Evolutionary conservation across 2,329 filamentous ascomycete species (phyloP).

Genomic region (Pseudogymnoascus sp.): DNA sequence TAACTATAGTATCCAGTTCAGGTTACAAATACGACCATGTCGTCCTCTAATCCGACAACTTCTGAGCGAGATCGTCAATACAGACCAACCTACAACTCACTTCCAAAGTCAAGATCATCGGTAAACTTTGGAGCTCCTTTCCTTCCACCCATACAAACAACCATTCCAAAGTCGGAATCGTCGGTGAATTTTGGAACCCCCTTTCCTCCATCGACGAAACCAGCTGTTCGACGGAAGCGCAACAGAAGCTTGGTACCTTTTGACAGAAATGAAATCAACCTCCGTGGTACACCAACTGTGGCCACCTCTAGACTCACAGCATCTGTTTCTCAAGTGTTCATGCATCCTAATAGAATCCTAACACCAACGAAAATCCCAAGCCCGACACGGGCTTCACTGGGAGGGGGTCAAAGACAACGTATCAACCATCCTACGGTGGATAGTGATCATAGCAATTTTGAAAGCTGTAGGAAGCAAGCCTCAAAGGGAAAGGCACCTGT

Average conservation of each 20-base stretch:
- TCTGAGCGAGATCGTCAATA: conserved; percentile 2
- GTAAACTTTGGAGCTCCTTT: conserved; percentile 6
- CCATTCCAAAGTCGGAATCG: not conserved
- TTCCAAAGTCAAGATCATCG: not conserved
- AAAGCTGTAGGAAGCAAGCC: not conserved
- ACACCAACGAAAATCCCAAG: not conserved
- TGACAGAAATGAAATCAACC: conserved; percentile 13
- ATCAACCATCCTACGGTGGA: not conserved
- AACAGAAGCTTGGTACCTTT: conserved; percentile 17
- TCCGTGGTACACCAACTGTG: conserved; percentile 19
- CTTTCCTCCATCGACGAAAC: not conserved
- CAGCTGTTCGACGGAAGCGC: conserved; percentile 14
- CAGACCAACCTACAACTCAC: conserved; percentile 9
- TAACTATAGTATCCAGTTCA: not conserved
- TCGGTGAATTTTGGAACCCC: not conserved
- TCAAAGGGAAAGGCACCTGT: conserved; percentile 1
- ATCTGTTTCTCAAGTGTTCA: conserved; percentile 15
- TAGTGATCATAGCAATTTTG: not conserved
- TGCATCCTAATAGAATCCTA: not conserved
- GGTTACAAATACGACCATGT: not conserved
- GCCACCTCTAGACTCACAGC: conserved; percentile 18
- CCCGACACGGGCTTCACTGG: not conserved
- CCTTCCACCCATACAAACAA: not conserved
- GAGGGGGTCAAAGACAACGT: not conserved
- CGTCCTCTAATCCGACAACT: not conserved